A percentile compares a stretch with the other conserved stretches of the same genome.
Conservation (phyloP, 2,329 filamentous ascomycete species). For the Nemania abortiva region DNA sequence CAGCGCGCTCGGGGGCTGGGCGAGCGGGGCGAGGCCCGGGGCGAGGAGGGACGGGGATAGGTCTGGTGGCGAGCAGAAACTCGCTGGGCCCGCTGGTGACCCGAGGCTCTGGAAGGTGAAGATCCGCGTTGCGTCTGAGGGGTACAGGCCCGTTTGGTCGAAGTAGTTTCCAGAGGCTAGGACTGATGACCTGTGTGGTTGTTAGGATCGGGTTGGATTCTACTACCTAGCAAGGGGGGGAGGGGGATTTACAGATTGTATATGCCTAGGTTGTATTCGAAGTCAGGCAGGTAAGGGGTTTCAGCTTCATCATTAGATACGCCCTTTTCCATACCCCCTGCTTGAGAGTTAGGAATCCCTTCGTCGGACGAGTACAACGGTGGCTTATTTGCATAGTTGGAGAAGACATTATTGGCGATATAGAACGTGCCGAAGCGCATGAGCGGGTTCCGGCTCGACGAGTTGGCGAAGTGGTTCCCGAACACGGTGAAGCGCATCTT, state of each 20-base stretch:
- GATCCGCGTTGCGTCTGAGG: conserved; percentile 36
- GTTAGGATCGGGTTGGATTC: background rate
- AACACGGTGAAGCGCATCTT: conserved; percentile 43
- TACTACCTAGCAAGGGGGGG: background rate
- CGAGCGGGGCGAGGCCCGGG: conserved; percentile 15
- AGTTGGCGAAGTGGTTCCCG: conserved; percentile 40
- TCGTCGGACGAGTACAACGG: conserved; percentile 26
- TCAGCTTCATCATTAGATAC: background rate
- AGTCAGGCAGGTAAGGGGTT: conserved; percentile 33
- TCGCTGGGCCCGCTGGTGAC: conserved; percentile 31
- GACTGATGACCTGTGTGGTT: conserved; percentile 37
- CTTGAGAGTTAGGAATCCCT: background rate
- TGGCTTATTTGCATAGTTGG: conserved; percentile 34
- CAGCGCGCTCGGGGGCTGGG: conserved; percentile 20
- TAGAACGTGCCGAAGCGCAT: conserved; percentile 44
- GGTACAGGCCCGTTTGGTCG: conserved; percentile 34
- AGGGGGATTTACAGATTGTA: conserved; percentile 43
- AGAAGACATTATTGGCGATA: conserved; percentile 40
- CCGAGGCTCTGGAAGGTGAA: conserved; percentile 41
- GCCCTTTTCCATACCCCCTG: background rate
- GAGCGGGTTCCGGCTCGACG: conserved; percentile 39
- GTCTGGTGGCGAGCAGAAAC: conserved; percentile 41
- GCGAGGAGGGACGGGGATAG: background rate
- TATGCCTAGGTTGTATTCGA: conserved; percentile 42
- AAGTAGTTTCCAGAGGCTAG: conserved; percentile 42